These are phyloP conservation scores for Lablab purpureus DNA, from an alignment of 306 rosid species.

Conservation along the genomic window DNA sequence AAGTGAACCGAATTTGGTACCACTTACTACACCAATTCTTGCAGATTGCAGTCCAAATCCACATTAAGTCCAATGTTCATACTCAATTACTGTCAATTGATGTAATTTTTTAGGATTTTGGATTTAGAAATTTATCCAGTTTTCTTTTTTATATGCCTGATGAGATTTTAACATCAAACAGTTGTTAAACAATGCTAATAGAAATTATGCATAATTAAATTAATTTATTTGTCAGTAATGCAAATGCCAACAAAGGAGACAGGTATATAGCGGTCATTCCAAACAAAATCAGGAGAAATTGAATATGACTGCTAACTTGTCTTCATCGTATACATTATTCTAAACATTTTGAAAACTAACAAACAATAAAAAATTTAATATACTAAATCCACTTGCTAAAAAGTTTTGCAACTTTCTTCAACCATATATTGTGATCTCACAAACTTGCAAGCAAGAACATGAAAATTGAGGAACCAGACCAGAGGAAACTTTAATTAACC, in stretches of 20 bases:
- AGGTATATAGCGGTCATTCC: conserved; percentile 41
- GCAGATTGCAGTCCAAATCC: no score
- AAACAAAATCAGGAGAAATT: conserved; percentile 33
- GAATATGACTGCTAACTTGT: conserved; percentile 43
- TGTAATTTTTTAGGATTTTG: no score
- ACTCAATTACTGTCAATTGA: no score
- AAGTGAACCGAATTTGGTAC: no score
- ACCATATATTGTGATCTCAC: conserved; percentile 37
- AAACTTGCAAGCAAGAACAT: conserved; percentile 38
- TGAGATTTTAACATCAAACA: no score
- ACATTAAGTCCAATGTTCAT: no score
- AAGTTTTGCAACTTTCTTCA: conserved; percentile 34
- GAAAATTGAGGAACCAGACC: conserved; percentile 20
- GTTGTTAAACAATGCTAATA: no score
- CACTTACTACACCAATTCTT: no score
- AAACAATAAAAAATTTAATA: conserved; percentile 1
- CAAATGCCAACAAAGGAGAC: conserved; percentile 49
- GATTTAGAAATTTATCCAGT: no score
- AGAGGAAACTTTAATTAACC: conserved; percentile 9
- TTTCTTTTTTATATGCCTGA: no score
- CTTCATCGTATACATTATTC: conserved; percentile 26
- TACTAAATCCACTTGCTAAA: conserved; percentile 45
- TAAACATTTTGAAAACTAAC: not conserved
- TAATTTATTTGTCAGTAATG: not conserved
- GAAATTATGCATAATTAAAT: no score